Conservation (phyloP, 2,329 filamentous ascomycete genomes). For the Teratosphaeria gauchensis region DNA sequence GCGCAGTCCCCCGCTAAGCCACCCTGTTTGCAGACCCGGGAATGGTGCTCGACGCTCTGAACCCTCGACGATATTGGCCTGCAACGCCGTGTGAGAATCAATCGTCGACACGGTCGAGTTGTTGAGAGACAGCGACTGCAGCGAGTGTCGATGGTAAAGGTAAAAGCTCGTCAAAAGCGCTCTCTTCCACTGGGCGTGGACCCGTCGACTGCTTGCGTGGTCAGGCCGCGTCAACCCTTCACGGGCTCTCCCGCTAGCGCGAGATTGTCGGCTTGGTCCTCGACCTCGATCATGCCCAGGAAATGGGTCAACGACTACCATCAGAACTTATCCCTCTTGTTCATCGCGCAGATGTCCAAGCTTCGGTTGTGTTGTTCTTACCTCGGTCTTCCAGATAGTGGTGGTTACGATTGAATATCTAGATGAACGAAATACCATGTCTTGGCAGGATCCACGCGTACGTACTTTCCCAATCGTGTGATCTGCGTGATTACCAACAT, state of each 20-base stretch:
- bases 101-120: not conserved
- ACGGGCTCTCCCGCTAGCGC: not conserved
- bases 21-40: not conserved
- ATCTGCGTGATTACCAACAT: not conserved
- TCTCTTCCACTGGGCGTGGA: not conserved
- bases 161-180: not conserved
- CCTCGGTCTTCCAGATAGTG: not conserved
- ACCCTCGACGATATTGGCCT: not conserved
- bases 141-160: not conserved
- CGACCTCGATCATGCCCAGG: not conserved
- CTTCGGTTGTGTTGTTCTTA: not conserved
- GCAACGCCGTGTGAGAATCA: not conserved
- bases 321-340: not conserved
- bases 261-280: not conserved
- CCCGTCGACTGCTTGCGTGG: no score
- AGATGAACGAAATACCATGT: not conserved
- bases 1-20: not conserved
- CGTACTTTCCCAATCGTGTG: not conserved
- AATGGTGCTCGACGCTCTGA: not conserved
- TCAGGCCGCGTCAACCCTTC: not conserved
- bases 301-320: not conserved
- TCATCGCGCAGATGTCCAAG: not conserved
- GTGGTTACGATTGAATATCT: not conserved
- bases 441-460: not conserved
- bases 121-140: not conserved